Evolutionary conservation across 73 alveolate genomes (phyloP), one percentile per base, ranked within the genome.

Genomic region (Stentor coeruleus): DNA sequence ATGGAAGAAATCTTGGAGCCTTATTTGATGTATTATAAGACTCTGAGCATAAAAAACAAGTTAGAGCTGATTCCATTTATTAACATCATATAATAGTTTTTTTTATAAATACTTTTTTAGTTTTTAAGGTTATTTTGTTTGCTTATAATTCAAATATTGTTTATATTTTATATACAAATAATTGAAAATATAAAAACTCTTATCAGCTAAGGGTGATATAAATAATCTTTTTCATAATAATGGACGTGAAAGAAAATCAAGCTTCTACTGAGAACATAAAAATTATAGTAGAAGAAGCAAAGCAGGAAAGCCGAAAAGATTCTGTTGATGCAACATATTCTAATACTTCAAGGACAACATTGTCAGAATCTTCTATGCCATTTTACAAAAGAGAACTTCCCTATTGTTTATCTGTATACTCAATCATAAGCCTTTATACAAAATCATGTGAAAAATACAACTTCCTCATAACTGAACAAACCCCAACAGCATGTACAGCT

Each of bases 1-100:
- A 75, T 6, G 77, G 59, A 31, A 75, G 83, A 28, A 75, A 39
- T 40, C 83, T 75, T 14, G 83, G 83, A 31, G 37, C 33, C 11
- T 31, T 20, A 2, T 66, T 31, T 33, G 79, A 20, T 26, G 79
- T 66, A 66, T 66, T 66, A 40, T 66, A 66, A 37, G 40, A 0
- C n/a, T 66, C 37, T 33, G 79, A 66, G 41, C 79, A 66, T 31
- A 66, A 66, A 66, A 31, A 20, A 40, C 79, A 66, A 20, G n/a
- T 26, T 26, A 66, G 79, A 66, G 79, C 79, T 57, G 73, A n/a
- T 20, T 66, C 79, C 79, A 66, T 66, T 66, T 66, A 20, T 31
- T 66, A 66, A 28, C 37, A 57, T 57, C 15, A 31, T 20, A n/a
- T 57, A 57, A 57, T 57, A 49, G 15, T 49, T 20, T 20, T 57